Base-by-base conservation (phyloP, 1,139 yeast species). In the Wickerhamomyces sp. region DNA sequence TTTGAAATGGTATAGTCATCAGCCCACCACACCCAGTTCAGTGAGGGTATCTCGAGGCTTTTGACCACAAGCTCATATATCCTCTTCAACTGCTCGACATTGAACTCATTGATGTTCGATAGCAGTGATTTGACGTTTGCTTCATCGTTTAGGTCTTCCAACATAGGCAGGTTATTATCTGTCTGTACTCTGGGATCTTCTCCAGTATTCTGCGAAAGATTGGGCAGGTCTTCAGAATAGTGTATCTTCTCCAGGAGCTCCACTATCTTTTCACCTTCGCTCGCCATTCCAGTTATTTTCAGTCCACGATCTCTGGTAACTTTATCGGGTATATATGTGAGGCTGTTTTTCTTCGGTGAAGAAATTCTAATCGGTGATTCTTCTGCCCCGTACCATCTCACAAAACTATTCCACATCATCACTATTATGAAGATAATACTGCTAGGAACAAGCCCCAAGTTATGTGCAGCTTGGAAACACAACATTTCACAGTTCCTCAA, bases 11-110 rank as follows among this genome's bases (percentile, higher is more conserved):
- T 43, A 26, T 45, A 45, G 1, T 54, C 57, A 40, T 57, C 58
- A 9, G 39, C 29, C 38, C 42, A 48, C 60, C 60, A 57, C 1
- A 52, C 41, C 58, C 58, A 55, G 10, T 46, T 47, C 7, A 39
- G 6, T 5, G 34, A 15, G 1, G 55, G 55, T 1, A 57, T 13
- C 7, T 40, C 15, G 6, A 54, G 37, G 3, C 27, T 6, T 2
- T 41, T 9, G 5, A 43, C 3, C 5, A 40, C 7, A 5, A 6
- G 9, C 13, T 29, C n/a, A 7, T 31, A 11, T 3, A 27, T 7
- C 10, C 5, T 7, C 9, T 27, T 8, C 1, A 29, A 18, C 30
- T 36, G 35, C 10, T 27, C 18, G 3, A 13, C 27, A 27, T 29
- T 14, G 2, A 32, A 23, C 5, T 3, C 3, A 3, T 7, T 8